phyloP scores from a whole-genome alignment of 1,139 yeast species.

The Debaryomyces singareniensis region DNA sequence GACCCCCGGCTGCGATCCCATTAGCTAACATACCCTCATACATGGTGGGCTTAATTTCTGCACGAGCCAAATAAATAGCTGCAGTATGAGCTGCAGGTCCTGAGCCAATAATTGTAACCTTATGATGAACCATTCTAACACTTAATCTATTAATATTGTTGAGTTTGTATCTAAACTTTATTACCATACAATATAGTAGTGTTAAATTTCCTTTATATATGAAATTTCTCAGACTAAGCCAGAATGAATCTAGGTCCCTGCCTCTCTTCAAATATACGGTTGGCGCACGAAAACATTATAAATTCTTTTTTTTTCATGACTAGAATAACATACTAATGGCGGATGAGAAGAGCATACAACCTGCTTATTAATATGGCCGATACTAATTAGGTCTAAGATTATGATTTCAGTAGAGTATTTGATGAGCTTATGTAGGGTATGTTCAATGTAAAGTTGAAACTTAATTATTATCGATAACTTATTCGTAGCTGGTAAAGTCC shows the following conservation, averaged over 20 bases:
- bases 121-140: slow-evolving; percentile 70
- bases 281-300: slow-evolving; percentile 2
- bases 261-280: slow-evolving; percentile 2
- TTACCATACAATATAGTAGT: slow-evolving; percentile 1
- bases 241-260: slow-evolving; percentile 5
- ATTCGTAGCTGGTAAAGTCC: no score
- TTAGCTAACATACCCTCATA: slow-evolving; percentile 97
- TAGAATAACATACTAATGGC: no score
- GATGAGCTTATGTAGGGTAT: no score
- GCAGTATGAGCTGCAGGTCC: slow-evolving; percentile 99
- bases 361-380: no score
- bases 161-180: background rate
- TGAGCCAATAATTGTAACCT: slow-evolving; percentile 90
- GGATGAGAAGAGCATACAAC: no score
- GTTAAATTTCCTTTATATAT: no score
- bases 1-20: slow-evolving; percentile 99
- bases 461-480: no score
- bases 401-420: no score
- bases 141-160: background rate
- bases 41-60: slow-evolving; percentile 87
- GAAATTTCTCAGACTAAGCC: slow-evolving; percentile 1
- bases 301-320: no score
- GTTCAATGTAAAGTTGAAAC: no score
- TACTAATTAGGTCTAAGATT: no score
- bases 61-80: slow-evolving; percentile 92